phyloP scores from a whole-genome alignment of 1,284 basidiomycete genomes.

The Mrakiaceae sp. region DNA sequence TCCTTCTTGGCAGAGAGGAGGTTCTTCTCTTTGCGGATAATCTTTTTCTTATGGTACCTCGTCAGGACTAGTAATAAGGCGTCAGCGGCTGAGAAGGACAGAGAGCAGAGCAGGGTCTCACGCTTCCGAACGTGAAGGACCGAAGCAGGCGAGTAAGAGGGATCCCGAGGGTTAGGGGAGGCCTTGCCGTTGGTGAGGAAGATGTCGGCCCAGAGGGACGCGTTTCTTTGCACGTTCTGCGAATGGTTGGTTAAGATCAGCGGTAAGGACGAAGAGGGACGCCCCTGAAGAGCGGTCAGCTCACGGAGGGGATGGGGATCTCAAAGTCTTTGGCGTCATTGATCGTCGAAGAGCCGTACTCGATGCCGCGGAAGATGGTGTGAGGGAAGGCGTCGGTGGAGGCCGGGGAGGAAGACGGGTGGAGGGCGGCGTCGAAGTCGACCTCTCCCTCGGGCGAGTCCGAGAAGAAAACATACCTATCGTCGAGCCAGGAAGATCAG shows the following conservation, averaged over 20 bases:
- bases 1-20: slow-evolving; percentile 46
- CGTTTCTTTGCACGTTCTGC: slow-evolving; percentile 64
- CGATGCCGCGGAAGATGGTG: slow-evolving; percentile 59
- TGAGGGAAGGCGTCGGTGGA: neutral
- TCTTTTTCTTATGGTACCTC: slow-evolving; percentile 61
- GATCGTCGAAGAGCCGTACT: slow-evolving; percentile 70
- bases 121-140: slow-evolving; percentile 71
- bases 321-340: slow-evolving; percentile 51
- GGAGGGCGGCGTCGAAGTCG: neutral
- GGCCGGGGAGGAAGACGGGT: neutral
- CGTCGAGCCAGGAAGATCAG: too few relatives aligned
- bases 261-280: slow-evolving; percentile 5
- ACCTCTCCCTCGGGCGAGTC: slow-evolving; percentile 2
- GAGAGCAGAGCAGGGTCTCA: slow-evolving; percentile 34
- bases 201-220: slow-evolving; percentile 67
- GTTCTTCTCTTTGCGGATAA: slow-evolving; percentile 69
- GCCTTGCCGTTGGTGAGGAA: slow-evolving; percentile 59
- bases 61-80: slow-evolving; percentile 54
- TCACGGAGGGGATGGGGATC: slow-evolving; percentile 52
- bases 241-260: slow-evolving; percentile 8
- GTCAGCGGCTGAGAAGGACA: slow-evolving; percentile 11
- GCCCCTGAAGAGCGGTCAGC: slow-evolving; percentile 36
- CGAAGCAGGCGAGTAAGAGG: slow-evolving; percentile 44
- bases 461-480: slow-evolving; percentile 14
- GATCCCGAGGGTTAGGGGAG: slow-evolving; percentile 50